Evolutionary conservation across 805 yeast genomes (phyloP).

Genomic region (Metschnikowia proteae): DNA sequence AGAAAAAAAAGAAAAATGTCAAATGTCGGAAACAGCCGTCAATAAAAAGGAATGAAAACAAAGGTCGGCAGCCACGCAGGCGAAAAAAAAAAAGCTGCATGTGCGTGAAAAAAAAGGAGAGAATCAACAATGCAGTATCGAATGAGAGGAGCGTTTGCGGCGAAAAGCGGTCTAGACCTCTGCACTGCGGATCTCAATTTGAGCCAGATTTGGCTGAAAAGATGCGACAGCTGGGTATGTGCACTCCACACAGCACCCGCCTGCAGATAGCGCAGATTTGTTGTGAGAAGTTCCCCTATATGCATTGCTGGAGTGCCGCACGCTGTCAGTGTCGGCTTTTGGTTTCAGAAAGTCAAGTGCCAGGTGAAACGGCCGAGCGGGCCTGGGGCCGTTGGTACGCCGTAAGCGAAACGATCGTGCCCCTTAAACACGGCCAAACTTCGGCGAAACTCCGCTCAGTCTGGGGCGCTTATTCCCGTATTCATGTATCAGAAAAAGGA

Average conservation of each 20-base stretch:
- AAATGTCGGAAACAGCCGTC: neutral
- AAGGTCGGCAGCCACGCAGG: conserved; percentile 4
- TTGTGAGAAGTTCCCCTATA: neutral
- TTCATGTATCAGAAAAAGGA: too few species aligned
- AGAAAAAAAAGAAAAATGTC: conserved; percentile 2
- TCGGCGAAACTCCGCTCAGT: too few species aligned
- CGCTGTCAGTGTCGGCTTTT: neutral
- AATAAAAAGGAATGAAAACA: conserved; percentile 7
- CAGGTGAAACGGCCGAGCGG: neutral
- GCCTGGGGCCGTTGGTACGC: too few species aligned
- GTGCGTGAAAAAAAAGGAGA: conserved; percentile 1
- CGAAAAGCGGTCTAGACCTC: conserved; percentile 8
- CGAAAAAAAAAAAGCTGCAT: neutral
- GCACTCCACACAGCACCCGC: neutral
- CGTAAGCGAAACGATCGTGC: too few species aligned
- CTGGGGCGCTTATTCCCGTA: too few species aligned
- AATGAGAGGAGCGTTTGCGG: conserved; percentile 2
- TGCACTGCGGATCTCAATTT: conserved; percentile 3
- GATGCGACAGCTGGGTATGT: neutral
- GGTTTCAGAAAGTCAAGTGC: neutral
- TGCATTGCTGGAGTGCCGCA: neutral
- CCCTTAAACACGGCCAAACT: too few species aligned
- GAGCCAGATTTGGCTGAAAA: conserved; percentile 10
- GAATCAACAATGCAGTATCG: neutral
- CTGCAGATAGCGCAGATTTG: neutral